Conservation (phyloP, 2,329 filamentous ascomycete species). For the Chaetomium sp. region DNA sequence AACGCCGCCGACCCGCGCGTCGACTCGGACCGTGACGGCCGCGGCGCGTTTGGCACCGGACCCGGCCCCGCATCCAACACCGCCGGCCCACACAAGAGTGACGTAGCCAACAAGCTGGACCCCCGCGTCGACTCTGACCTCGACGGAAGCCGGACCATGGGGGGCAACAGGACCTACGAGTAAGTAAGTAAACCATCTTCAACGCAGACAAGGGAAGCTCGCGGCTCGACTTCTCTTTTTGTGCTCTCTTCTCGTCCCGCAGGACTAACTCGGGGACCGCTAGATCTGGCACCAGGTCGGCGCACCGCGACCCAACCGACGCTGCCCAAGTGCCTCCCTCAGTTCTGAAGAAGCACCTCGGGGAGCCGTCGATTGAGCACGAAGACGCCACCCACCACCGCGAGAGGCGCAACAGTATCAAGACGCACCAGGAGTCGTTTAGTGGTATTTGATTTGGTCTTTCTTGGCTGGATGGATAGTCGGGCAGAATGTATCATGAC, state of each 20-base stretch:
- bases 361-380: conserved; percentile 50
- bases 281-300: conserved; percentile 24
- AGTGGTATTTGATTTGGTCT: conserved; percentile 46
- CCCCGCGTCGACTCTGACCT: conserved; percentile 59
- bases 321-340: conserved; percentile 61
- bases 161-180: conserved; percentile 55
- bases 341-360: conserved; percentile 51
- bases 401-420: conserved; percentile 49
- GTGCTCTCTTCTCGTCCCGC: not conserved
- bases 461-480: not conserved
- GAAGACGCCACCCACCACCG: conserved; percentile 48
- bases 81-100: conserved; percentile 55
- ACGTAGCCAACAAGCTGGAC: conserved; percentile 58
- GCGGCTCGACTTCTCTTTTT: not conserved
- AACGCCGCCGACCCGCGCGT: conserved; percentile 54
- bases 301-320: conserved; percentile 52
- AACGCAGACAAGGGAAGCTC: not conserved
- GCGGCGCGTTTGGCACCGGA: conserved; percentile 41
- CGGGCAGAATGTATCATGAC: conserved; percentile 23
- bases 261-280: conserved; percentile 10
- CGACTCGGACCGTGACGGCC: conserved; percentile 48
- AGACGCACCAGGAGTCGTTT: conserved; percentile 52
- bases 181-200: conserved; percentile 41
- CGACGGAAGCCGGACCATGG: conserved; percentile 57
- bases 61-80: conserved; percentile 49